These are phyloP conservation scores for Ceratocystis ficicola DNA, from an alignment of 2,329 filamentous ascomycete genomes.

Conservation along the genomic window DNA sequence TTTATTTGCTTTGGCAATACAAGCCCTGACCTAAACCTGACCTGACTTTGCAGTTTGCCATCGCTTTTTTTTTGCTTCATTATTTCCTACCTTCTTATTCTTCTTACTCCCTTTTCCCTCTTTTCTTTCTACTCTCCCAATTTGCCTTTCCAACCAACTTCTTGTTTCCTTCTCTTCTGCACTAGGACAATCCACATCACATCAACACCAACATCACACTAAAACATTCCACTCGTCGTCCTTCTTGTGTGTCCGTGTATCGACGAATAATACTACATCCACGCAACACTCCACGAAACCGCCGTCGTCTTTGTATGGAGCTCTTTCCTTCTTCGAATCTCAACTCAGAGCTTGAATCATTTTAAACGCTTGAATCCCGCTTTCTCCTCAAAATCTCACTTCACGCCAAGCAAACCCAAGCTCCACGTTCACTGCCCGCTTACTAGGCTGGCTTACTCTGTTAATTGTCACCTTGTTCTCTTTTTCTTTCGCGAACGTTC, in stretches of 20 bases:
- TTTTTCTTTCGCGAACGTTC: too few relatives aligned
- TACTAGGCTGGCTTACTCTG: too few relatives aligned
- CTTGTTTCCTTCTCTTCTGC: neutral
- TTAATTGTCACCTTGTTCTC: too few relatives aligned
- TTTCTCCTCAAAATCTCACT: too few relatives aligned
- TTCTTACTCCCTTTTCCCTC: neutral
- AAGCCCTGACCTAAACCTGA: neutral
- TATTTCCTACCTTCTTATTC: neutral
- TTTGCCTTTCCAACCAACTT: neutral
- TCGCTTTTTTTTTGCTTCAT: conserved; percentile 12
- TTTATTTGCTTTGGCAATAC: conserved; percentile 9
- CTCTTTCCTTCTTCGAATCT: neutral
- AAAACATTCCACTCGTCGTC: neutral
- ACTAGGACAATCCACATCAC: too few relatives aligned
- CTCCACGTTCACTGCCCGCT: too few relatives aligned
- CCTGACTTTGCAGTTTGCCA: neutral
- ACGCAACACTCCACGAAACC: neutral
- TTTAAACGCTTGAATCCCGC: neutral
- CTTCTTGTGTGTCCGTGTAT: neutral
- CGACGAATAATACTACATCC: neutral
- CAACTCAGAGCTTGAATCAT: neutral
- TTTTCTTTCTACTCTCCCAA: neutral
- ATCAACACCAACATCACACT: neutral
- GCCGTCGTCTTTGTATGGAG: neutral
- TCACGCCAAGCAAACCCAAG: too few relatives aligned